Conservation (phyloP, 148 eudicot genomes). For the Arbutus unedo region DNA sequence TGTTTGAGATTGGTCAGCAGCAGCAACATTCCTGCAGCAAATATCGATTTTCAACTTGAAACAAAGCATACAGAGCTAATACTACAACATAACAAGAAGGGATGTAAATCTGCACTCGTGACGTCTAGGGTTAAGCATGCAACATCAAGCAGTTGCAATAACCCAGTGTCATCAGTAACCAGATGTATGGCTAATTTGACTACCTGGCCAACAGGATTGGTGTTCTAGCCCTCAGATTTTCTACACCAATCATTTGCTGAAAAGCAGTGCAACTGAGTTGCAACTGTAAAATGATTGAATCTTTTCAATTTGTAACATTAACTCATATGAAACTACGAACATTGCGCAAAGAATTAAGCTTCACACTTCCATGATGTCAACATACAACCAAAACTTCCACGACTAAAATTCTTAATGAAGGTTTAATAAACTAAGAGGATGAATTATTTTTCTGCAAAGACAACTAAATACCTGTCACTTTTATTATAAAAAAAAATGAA, state of each 20-base stretch:
- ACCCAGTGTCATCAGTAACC: neutral
- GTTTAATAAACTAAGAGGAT: neutral
- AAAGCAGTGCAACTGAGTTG: neutral
- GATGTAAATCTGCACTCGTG: neutral
- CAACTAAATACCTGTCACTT: neutral
- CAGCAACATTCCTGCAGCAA: conserved; percentile 41
- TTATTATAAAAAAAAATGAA: neutral
- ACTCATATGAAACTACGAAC: neutral
- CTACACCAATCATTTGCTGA: neutral
- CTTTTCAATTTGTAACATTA: neutral
- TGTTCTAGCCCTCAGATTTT: neutral
- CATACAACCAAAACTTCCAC: neutral
- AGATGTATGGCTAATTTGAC: neutral
- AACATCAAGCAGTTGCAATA: neutral
- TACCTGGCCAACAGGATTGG: conserved; percentile 3
- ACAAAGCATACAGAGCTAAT: neutral
- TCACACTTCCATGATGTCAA: neutral
- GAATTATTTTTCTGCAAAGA: neutral
- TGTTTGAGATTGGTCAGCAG: conserved; percentile 21
- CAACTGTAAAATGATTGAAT: neutral
- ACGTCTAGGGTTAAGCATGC: neutral
- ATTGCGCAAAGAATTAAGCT: neutral
- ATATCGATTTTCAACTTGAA: conserved; percentile 19
- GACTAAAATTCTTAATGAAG: neutral
- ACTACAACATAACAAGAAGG: neutral